These are phyloP conservation scores for Physcomitrellopsis africana DNA, from an alignment of 225 moss, liverwort and hornwort species.

Conservation along the genomic window DNA sequence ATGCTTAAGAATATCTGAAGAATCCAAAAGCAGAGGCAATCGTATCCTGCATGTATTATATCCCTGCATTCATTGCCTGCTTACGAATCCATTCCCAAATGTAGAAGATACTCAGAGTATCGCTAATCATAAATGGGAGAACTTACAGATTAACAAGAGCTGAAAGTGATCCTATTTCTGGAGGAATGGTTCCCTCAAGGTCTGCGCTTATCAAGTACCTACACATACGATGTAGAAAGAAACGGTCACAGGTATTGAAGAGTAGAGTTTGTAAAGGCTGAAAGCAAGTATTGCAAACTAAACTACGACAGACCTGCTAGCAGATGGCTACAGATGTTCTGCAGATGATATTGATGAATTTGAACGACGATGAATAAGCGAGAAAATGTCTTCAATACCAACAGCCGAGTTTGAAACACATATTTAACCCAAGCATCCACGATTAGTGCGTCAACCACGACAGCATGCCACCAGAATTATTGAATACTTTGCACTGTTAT, in stretches of 20 bases:
- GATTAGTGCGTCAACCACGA: neutral
- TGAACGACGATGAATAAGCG: neutral
- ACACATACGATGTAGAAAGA: slow-evolving; percentile 12
- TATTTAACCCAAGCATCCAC: neutral
- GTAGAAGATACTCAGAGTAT: neutral
- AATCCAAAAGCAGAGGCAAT: neutral
- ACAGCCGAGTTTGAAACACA: neutral
- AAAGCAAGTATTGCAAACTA: neutral
- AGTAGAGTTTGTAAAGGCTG: neutral
- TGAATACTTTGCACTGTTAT: neutral
- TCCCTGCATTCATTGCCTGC: neutral
- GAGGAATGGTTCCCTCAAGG: slow-evolving; percentile 34
- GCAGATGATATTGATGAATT: no score
- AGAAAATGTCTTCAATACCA: neutral
- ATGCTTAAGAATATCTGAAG: neutral
- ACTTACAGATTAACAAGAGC: slow-evolving; percentile 43
- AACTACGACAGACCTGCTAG: neutral
- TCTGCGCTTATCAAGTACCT: slow-evolving; percentile 32
- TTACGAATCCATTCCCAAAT: neutral
- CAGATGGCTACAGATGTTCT: neutral
- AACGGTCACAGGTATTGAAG: neutral
- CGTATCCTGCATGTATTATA: neutral
- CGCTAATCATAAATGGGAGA: neutral
- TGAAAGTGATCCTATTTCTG: slow-evolving; percentile 31
- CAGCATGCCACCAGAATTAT: neutral